Evolutionary conservation across 768 basidiomycete genomes (phyloP).

Genomic region (Udeniomyces megalosporus): DNA sequence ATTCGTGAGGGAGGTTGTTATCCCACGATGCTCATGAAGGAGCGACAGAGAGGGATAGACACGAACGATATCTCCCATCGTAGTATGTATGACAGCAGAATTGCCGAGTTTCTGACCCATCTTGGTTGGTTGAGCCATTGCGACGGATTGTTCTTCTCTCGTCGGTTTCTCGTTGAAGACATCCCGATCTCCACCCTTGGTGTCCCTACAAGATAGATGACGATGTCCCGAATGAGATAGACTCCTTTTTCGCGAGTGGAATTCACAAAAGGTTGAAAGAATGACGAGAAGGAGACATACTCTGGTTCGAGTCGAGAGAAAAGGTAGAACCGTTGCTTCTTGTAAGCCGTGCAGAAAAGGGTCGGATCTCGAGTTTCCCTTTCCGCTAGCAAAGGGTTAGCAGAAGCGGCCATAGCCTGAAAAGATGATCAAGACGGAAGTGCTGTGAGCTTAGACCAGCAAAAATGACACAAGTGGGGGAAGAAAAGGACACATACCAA

Average conservation of each 20-base stretch:
- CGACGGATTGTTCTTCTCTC: conserved; percentile 82
- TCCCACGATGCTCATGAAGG: too few relatives aligned
- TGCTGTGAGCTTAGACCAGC: neutral
- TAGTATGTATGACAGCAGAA: conserved; percentile 82
- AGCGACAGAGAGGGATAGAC: neutral
- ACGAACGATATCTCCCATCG: conserved; percentile 63
- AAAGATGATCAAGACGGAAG: conserved; percentile 9
- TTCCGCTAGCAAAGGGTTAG: conserved; percentile 82
- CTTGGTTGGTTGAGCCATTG: conserved; percentile 31
- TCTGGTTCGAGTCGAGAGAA: conserved; percentile 84
- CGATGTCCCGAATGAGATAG: neutral
- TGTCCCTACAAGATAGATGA: conserved; percentile 41
- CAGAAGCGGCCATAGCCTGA: conserved; percentile 85
- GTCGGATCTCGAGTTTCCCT: conserved; percentile 75
- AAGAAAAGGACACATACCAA: conserved; percentile 49
- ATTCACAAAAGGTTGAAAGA: neutral
- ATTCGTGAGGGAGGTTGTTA: neutral
- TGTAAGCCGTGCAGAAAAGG: conserved; percentile 82
- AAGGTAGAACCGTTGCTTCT: conserved; percentile 81
- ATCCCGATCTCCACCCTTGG: conserved; percentile 71
- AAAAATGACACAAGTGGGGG: neutral
- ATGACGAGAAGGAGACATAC: conserved; percentile 35
- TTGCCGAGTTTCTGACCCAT: conserved; percentile 40
- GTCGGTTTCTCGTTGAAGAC: conserved; percentile 97
- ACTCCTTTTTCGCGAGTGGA: neutral